Evolutionary conservation across 768 basidiomycete genomes (phyloP), one percentile per base, ranked within the genome.

Genomic region (Nevesoporus exiguus): DNA sequence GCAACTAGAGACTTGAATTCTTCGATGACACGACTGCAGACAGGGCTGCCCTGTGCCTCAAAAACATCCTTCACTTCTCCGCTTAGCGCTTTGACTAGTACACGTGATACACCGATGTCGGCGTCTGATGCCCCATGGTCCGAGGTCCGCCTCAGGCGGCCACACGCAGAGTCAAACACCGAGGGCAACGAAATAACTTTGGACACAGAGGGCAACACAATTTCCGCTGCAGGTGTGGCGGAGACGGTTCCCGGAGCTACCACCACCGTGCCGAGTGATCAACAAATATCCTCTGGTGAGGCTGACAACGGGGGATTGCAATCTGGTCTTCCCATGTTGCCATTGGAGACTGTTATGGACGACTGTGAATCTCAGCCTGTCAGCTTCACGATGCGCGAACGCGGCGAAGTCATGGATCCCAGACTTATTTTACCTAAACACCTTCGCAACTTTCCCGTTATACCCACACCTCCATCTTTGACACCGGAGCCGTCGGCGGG

Each of bases 311-410:
- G 21, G 21, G 45, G 3, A 10, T 24, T 36, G 10, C 39, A 44
- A 10, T 48, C 56, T 1, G 11, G 47, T 50, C 54, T 55, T 15
- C 50, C 54, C 13, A 63, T 58, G 9, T 54, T 53, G 2, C 47
- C 51, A 17, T 44, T 44, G 2, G 58, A 55, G 10, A 31, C 9
- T 0, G 45, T 22, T 36, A 8, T 7, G 1, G 25, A 37, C 13
- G 42, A 52, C 7, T 31, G 5, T 7, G 61, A 44, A 7, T 31
- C 25, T 6, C 19, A 11, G 29, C 4, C 25, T 8, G 34, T 17
- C 44, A 27, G 21, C 43, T 22, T 13, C 30, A 29, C n/a, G 44
- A 37, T 25, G 27, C 27, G 21, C 29, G 25, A 45, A 43, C 2
- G 21, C 21, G 31, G n/a, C 21, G n/a, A 11, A 10, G 25, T n/a